Percentiles rank a stretch among this genome's conserved stretches.
These are phyloP conservation scores for Phylloporus sp. DNA, from an alignment of 768 basidiomycete genomes.

Conservation along the genomic window DNA sequence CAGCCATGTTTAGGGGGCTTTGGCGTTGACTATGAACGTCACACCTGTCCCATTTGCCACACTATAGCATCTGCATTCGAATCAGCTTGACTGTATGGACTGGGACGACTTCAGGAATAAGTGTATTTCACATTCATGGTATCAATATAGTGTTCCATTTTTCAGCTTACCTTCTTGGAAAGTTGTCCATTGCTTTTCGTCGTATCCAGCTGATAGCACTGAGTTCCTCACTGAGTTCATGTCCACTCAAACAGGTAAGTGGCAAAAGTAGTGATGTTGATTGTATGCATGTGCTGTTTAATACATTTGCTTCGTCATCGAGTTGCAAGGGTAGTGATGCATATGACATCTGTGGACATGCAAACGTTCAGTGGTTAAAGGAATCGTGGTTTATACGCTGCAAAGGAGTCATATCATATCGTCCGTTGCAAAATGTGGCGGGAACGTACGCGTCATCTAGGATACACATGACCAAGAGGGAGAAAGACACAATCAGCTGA, in stretches of 20 bases:
- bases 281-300: background rate
- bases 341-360: slow-evolving; percentile 21
- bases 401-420: slow-evolving; percentile 1
- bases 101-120: too few relatives aligned
- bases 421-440: background rate
- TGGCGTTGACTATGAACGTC: too few relatives aligned
- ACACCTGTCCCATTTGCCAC: too few relatives aligned
- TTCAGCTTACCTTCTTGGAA: too few relatives aligned
- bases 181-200: too few relatives aligned
- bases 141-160: too few relatives aligned
- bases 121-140: too few relatives aligned
- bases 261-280: background rate
- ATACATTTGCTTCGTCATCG: slow-evolving; percentile 1
- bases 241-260: background rate
- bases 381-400: slow-evolving; percentile 34
- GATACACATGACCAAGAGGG: background rate
- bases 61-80: too few relatives aligned
- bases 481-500: slow-evolving; percentile 15
- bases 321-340: slow-evolving; percentile 15
- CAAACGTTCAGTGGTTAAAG: slow-evolving; percentile 8
- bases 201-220: background rate
- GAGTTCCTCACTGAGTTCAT: background rate
- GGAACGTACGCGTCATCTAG: slow-evolving; percentile 58
- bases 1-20: too few relatives aligned
- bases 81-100: too few relatives aligned